phyloP scores from a whole-genome alignment of 148 eudicot genomes.

The Polygonum maritimum region DNA sequence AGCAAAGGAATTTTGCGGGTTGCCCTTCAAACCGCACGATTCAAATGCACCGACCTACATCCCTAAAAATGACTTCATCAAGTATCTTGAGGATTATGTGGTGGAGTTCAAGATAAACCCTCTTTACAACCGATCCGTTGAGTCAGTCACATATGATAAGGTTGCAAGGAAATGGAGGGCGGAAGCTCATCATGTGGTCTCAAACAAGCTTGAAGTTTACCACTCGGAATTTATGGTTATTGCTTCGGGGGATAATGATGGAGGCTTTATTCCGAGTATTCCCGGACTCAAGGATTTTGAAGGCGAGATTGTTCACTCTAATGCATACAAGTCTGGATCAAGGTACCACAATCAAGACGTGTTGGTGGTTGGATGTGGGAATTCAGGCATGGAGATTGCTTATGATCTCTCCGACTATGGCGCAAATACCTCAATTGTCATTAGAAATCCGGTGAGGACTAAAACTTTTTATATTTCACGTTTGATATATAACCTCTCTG shows the following conservation, averaged over 20 bases:
- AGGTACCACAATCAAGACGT: constrained; percentile 17
- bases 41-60: neutral
- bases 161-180: constrained; percentile 21
- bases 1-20: neutral
- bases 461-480: too few relatives aligned
- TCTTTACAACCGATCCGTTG: constrained; percentile 16
- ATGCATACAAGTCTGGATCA: constrained; percentile 23
- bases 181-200: neutral
- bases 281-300: constrained; percentile 21
- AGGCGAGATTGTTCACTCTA: constrained; percentile 32
- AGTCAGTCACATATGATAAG: constrained; percentile 19
- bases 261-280: constrained; percentile 19
- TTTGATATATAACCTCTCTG: too few relatives aligned
- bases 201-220: constrained; percentile 13
- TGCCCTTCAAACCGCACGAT: neutral
- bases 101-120: constrained; percentile 27
- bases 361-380: constrained; percentile 40
- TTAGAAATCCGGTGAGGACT: constrained; percentile 26
- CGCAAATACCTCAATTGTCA: constrained; percentile 31
- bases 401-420: constrained; percentile 20
- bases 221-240: constrained; percentile 22
- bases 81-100: constrained; percentile 38
- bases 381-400: constrained; percentile 45
- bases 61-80: constrained; percentile 21
- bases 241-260: constrained; percentile 32